Base-by-base conservation (phyloP, 2,329 filamentous ascomycete species). In the Fusarium euwallaceae region DNA sequence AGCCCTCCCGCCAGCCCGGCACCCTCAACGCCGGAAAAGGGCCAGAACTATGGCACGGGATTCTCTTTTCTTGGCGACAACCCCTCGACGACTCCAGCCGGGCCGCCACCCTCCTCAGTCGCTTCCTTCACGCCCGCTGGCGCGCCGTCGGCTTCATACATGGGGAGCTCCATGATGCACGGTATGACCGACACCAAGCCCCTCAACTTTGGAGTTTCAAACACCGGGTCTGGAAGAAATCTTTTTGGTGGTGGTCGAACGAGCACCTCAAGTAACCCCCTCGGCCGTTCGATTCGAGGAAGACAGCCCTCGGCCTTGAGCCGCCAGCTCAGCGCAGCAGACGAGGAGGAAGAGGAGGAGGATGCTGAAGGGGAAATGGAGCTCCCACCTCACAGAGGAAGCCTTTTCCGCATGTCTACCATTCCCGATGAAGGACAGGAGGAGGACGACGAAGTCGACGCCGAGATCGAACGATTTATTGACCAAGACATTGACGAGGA, bases 101-200 rank as follows among this genome's bases (percentile, higher is more conserved):
- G 85, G 0, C 85, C 86, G 32, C 87, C 88, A 11, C 86, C 86
- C 1, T 88, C 88, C 32, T 87, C 88, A 9, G 84, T 85, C 10
- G 85, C 86, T 6, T 89, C 88, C 51, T 90, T 90, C 80, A 90
- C 88, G 2, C 88, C 89, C 2, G 84, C 85, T 17, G 89, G 89
- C 66, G 88, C 88, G 17, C 89, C 89, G 1, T 88, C 89, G 24
- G 87, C 85, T 34, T 87, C 87, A 14, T 90, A 85, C 75, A 80
- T 90, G 41, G 86, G 88, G 66, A 89, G 88, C 81, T 90, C 88
- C 41, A 85, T 89, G 63, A 83, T 88, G 82, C 84, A 84, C 58
- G 85, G 82, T 51, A 82, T 82, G 76, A 80, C 81, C 41, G 80
- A 81, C 37, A 81, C 81, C 20, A 87, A 85, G 56, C 77, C 85